Base-by-base conservation (phyloP, 495 filamentous ascomycete species). In the Podospora fimiseda region DNA sequence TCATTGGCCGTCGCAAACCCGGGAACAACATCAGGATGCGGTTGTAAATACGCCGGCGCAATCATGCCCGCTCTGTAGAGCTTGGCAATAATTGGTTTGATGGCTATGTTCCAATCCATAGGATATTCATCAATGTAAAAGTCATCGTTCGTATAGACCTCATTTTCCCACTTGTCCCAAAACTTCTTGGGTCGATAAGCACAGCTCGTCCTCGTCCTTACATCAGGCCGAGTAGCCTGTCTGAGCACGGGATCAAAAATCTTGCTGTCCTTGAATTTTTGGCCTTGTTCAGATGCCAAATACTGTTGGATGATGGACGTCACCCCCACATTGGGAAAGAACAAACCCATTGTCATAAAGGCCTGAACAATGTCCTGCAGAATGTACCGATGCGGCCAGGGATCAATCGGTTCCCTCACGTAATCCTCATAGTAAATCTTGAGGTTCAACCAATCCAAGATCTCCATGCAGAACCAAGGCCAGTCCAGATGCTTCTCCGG, bases 1-100 rank as follows among this genome's bases (percentile, higher is more conserved):
- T 57, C 63, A 47, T 55, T 60, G 13, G 70, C 70, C 7, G 66
- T 60, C 16, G 69, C 72, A 9, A 63, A 52, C n/a, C 72, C 71
- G 8, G 68, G 60, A 23, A 60, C 47, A 9, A 61, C n/a, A 11
- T 56, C 8, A 1, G 59, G 54, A n/a, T 56, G 48, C 6, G 61
- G 51, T 45, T 71, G 65, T 14, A 64, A 33, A 5, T 60, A 43
- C 9, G 49, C 60, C 1, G 66, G 63, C 1, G 41, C 52, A 43
- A 75, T 60, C 43, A 76, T 57, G 47, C 74, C 74, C 1, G 65
- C 68, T 48, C 68, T 62, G 56, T 75, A 78, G n/a, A 78, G 40
- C 54, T 70, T 68, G 1, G 72, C 67, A 23, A 78, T 61, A 45
- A 70, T 75, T 9, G 72, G 72, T 2, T 73, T 67, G 22, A 67